These are phyloP conservation scores for Dioszegia aurantiaca DNA, from an alignment of 768 basidiomycete species.

Conservation along the genomic window DNA sequence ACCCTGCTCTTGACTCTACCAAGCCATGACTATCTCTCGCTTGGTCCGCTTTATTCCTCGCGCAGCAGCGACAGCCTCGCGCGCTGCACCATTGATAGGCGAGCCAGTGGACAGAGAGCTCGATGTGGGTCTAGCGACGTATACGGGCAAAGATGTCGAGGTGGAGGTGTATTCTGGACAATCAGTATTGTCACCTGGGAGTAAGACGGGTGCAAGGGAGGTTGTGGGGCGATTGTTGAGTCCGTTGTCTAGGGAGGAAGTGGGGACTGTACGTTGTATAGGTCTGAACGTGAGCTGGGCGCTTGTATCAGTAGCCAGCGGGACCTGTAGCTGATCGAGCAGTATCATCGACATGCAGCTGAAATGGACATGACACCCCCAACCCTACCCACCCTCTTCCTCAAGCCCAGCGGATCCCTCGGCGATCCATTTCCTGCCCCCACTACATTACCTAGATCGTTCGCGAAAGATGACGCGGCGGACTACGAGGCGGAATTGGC, in stretches of 20 bases:
- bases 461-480: slow-evolving; percentile 31
- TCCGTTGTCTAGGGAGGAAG: slow-evolving; percentile 43
- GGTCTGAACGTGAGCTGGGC: slow-evolving; percentile 49
- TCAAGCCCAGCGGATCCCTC: slow-evolving; percentile 50
- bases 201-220: slow-evolving; percentile 35
- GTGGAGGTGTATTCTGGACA: slow-evolving; percentile 43
- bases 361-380: slow-evolving; percentile 48
- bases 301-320: background rate
- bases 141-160: slow-evolving; percentile 35
- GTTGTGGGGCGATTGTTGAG: slow-evolving; percentile 39
- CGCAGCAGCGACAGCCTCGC: background rate
- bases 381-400: slow-evolving; percentile 47
- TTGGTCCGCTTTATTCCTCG: slow-evolving; percentile 2
- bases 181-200: slow-evolving; percentile 41
- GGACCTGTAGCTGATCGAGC: background rate
- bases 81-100: slow-evolving; percentile 35
- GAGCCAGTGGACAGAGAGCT: slow-evolving; percentile 40
- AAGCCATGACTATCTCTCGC: background rate
- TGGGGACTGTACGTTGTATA: slow-evolving; percentile 52
- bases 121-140: slow-evolving; percentile 51
- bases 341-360: slow-evolving; percentile 49
- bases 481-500: slow-evolving; percentile 52
- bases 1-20: background rate
- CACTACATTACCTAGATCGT: slow-evolving; percentile 37
- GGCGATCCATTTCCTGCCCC: slow-evolving; percentile 44